Base-by-base conservation (phyloP, 441 rosid genomes). In the Capsella rubella region DNA sequence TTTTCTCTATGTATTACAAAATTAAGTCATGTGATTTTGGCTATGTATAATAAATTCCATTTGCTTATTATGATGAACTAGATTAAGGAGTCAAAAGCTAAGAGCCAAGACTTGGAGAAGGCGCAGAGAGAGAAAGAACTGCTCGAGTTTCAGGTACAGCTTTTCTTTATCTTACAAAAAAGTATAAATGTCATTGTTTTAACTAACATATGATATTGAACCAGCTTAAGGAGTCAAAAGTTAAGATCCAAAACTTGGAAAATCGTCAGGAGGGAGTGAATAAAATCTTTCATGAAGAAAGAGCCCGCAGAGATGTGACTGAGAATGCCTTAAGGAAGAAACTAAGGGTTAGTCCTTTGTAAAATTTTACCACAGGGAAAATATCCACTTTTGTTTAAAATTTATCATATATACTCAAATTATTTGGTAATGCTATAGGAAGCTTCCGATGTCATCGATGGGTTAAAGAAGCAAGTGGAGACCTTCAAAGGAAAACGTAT, bases 111-210 rank as follows among this genome's bases (percentile, higher is more conserved):
- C 18, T 45, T 45, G 18, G 18, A 14, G 14, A n/a, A 45, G 18
- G 50, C 16, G 42, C 49, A 59, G 59, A 15, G 6, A 31, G 84
- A 82, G 70, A 81, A 62, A 43, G 64, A 63, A 8, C 45, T 62
- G 14, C 83, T 32, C 5, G 87, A 84, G 79, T 59, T 39, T 50
- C 85, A 86, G 78, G 88, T 85, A 77, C n/a, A 75, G 55, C 45
- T 21, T 55, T 53, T 21, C 2, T 45, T 16, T 61, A 32, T 31
- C n/a, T 50, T 37, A 8, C 21, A 40, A 53, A 37, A 21, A 21
- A 21, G 25, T 21, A 21, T 6, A 60, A 39, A 21, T 25, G 12
- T 8, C 10, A 16, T 40, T 40, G 47, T 1, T 31, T 55, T 7
- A 55, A 21, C 25, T 7, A 55, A 21, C 25, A 21, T 6, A 34